Conservation (phyloP, 73 alveolate genomes). For the Tetrahymena thermophila region DNA sequence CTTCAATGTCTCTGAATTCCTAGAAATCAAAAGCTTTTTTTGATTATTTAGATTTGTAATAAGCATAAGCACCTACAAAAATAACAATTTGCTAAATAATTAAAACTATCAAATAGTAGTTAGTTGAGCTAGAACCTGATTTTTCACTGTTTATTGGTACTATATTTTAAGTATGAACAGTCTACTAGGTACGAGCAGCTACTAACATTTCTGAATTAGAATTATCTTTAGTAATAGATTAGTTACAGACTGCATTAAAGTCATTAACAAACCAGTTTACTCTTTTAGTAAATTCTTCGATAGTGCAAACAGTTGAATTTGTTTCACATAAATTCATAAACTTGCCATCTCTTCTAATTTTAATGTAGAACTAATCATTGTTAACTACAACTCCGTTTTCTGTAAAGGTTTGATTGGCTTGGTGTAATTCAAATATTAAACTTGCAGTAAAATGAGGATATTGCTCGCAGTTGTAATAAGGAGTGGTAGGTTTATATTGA, state of each 20-base stretch:
- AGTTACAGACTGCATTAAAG: neutral
- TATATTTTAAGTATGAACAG: neutral
- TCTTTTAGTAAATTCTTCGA: neutral
- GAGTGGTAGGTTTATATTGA: neutral
- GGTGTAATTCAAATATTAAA: neutral
- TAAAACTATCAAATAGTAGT: neutral
- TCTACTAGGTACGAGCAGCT: neutral
- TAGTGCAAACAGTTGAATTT: neutral
- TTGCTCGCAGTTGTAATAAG: neutral
- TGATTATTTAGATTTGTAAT: neutral
- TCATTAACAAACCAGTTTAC: neutral
- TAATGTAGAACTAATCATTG: neutral
- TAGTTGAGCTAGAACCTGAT: neutral
- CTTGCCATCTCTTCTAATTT: neutral
- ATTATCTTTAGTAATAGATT: neutral
- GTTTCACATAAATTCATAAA: neutral
- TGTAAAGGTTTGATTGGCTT: neutral
- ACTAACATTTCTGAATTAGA: neutral
- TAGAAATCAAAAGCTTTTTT: no score
- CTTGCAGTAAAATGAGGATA: neutral
- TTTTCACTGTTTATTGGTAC: neutral
- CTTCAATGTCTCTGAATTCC: neutral
- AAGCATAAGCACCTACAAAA: neutral
- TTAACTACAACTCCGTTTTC: neutral
- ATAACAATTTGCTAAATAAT: neutral